Conservation (phyloP, 2,329 filamentous ascomycete species). For the Chaetomium sp. region DNA sequence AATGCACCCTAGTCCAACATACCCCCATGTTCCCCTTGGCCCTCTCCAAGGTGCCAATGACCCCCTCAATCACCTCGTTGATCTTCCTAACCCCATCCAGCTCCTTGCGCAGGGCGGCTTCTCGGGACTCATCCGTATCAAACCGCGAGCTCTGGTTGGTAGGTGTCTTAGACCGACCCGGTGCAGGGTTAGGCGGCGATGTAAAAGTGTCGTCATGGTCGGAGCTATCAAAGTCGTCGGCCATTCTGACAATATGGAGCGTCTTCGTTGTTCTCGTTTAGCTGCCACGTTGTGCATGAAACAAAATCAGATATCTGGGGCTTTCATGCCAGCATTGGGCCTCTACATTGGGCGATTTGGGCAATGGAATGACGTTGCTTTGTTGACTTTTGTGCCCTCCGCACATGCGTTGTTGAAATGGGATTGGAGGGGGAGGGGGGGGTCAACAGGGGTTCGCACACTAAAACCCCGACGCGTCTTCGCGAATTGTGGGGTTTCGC, state of each 20-base stretch:
- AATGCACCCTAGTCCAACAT: slow-evolving; percentile 35
- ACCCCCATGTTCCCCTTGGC: slow-evolving; percentile 79
- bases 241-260: slow-evolving; percentile 46
- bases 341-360: not conserved
- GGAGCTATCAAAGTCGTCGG: slow-evolving; percentile 50
- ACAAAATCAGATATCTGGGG: not conserved
- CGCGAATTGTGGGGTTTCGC: slow-evolving; percentile 29
- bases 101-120: slow-evolving; percentile 75
- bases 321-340: not conserved
- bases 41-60: slow-evolving; percentile 70
- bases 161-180: slow-evolving; percentile 47
- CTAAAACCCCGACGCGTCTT: slow-evolving; percentile 28
- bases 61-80: slow-evolving; percentile 82
- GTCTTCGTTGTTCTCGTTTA: not conserved
- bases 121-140: slow-evolving; percentile 68
- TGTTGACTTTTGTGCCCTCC: slow-evolving; percentile 26
- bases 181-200: slow-evolving; percentile 27
- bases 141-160: slow-evolving; percentile 50
- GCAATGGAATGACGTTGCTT: slow-evolving; percentile 31
- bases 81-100: slow-evolving; percentile 81
- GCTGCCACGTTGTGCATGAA: not conserved
- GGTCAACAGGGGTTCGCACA: slow-evolving; percentile 13
- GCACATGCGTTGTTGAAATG: slow-evolving; percentile 26
- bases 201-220: slow-evolving; percentile 44
- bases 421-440: slow-evolving; percentile 30